phyloP scores from a whole-genome alignment of 805 yeast genomes.

The Candida sithepensis region DNA sequence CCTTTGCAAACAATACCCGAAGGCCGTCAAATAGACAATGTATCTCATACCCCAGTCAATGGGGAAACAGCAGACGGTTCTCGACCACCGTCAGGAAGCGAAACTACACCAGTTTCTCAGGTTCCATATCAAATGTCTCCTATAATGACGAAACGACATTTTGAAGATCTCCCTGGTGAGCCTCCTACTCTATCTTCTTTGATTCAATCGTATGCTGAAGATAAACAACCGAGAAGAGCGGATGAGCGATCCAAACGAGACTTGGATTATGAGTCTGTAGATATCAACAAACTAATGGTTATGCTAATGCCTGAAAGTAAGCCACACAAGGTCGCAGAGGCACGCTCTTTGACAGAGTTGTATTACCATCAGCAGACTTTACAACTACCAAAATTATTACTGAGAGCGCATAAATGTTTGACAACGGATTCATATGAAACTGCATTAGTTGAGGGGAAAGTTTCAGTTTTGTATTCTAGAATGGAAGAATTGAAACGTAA shows the following conservation, averaged over 20 bases:
- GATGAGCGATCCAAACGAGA: slow-evolving; percentile 30
- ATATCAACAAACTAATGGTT: slow-evolving; percentile 41
- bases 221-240: slow-evolving; percentile 22
- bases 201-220: slow-evolving; percentile 26
- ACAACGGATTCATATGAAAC: slow-evolving; percentile 83
- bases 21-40: not conserved
- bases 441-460: slow-evolving; percentile 84
- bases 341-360: slow-evolving; percentile 75
- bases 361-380: slow-evolving; percentile 85
- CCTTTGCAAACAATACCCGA: not conserved
- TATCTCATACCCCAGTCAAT: not conserved
- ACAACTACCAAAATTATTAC: slow-evolving; percentile 76
- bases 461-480: slow-evolving; percentile 83
- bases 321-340: slow-evolving; percentile 53
- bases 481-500: slow-evolving; percentile 88
- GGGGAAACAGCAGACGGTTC: not conserved
- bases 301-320: slow-evolving; percentile 46
- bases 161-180: slow-evolving; percentile 20
- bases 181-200: slow-evolving; percentile 27
- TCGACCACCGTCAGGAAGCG: not conserved
- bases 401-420: slow-evolving; percentile 81
- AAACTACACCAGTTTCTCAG: not conserved
- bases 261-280: slow-evolving; percentile 35
- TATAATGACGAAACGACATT: slow-evolving; percentile 11
- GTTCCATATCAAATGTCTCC: not conserved